Evolutionary conservation across 345 rosid species (phyloP), one percentile per base, ranked within the genome.

Genomic region (Reutealis trisperma): DNA sequence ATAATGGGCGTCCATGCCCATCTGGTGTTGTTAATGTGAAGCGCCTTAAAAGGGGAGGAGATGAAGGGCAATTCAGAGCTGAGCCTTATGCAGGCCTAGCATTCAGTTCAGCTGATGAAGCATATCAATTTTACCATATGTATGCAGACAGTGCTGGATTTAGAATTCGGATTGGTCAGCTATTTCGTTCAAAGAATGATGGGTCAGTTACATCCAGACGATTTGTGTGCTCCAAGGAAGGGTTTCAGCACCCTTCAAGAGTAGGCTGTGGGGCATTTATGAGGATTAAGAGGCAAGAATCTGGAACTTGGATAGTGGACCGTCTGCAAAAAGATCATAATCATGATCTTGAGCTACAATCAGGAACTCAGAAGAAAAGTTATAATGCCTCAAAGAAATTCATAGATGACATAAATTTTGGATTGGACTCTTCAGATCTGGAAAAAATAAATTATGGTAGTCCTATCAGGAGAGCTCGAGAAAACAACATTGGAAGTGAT

Each of bases 151-250:
- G 80, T 78, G 81, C 78, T 13, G 99, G 99, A 57, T 94, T 93
- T 83, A 87, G 90, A 86, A 86, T 92, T 79, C 86, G 97, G 76
- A 93, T 90, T 1, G 98, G 98, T 80, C 98, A 94, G 85, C 66
- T 93, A 87, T 94, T 94, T 75, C 94, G 97, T 16, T 91, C 99
- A 1, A 94, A 91, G 84, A 86, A 85, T 22, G 96, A 93, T 67
- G 92, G 91, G 4, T 91, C 95, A 0, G 84, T 94, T 65, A 94
- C 99, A 8, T 94, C 97, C 8, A 75, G 98, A 73, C 81, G 97
- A 73, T 94, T 94, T 84, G 99, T 94, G 66, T 94, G 97, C 85
- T 94, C 97, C 0, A 93, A 89, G 82, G 99, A 94, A 88, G 99
- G 99, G 68, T 91, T 91, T 86, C 96, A 93, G 80, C 99, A 93